Evolutionary conservation across 2,329 filamentous ascomycete genomes (phyloP), one percentile per base, ranked within the genome.

Genomic region (Tolypocladium endophyticum): DNA sequence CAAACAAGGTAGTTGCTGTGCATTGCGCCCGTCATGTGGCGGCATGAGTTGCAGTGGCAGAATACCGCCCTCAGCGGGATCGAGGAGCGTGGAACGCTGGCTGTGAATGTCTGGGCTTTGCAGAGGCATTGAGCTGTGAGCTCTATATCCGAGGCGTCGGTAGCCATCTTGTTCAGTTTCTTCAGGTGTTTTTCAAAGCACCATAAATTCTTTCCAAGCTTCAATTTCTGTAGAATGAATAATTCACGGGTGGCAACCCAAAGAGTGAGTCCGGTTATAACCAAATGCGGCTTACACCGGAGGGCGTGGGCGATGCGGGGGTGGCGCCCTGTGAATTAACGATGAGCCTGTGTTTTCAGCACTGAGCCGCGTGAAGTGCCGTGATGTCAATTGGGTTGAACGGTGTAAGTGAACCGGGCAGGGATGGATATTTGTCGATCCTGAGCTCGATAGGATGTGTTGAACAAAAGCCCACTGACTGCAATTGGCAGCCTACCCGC

Each of bases 41-140:
- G 75, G 66, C 79, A 81, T 6, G 78, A 79, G 47, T 68, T 68
- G 70, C 79, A 81, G 68, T 81, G 79, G 67, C 80, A 82, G 59
- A 68, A 70, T 18, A 66, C 64, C 0, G 70, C 75, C 47, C 66
- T 59, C 4, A 82, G 70, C 3, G 79, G 79, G 4, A 80, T 71
- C 3, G 66, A 61, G 4, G 73, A 71, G 35, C 58, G 60, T 3
- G 71, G 64, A 3, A 79, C 61, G 2, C 62, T 41, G 6, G 72
- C 61, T 6, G 67, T 74, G 69, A 79, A 79, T 35, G 60, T 69
- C 61, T 79, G 72, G 3, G 68, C 61, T 59, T 72, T 73, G 71
- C 78, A 81, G 35, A 80, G 72, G 60, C 79, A 81, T 33, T 43
- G 55, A 11, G 55, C 55, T 8, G 55, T 54, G 30, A 54, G 50